These are phyloP conservation scores for Poteriospumella lacustris DNA, from an alignment of 108 stramenopile genomes.

Conservation along the genomic window DNA sequence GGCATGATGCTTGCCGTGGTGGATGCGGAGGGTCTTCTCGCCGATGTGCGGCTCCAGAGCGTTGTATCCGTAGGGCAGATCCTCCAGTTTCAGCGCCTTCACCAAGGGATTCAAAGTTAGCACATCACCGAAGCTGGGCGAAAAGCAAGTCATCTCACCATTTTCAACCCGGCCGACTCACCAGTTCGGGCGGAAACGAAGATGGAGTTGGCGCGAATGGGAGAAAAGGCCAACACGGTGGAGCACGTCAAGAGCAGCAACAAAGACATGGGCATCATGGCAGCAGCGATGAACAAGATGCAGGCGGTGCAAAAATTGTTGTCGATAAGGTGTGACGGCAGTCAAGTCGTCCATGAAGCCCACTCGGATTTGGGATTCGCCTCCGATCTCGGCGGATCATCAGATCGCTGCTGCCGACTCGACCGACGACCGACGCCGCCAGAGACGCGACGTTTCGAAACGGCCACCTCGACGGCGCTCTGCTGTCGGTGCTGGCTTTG, in stretches of 20 bases:
- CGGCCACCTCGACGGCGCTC: too few species aligned
- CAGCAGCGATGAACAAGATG: too few species aligned
- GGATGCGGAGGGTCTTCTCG: constrained; percentile 23
- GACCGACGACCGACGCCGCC: too few species aligned
- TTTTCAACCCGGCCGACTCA: neutral
- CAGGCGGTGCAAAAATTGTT: too few species aligned
- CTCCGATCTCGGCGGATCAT: too few species aligned
- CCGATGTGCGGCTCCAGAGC: constrained; percentile 32
- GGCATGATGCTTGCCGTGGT: constrained; percentile 23
- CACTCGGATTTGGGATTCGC: too few species aligned
- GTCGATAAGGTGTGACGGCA: too few species aligned
- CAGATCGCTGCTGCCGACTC: too few species aligned
- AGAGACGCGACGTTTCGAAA: too few species aligned
- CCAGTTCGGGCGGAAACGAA: neutral
- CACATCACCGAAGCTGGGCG: neutral
- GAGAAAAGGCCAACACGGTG: neutral
- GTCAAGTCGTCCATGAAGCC: too few species aligned
- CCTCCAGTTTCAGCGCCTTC: neutral
- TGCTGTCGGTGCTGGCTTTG: too few species aligned
- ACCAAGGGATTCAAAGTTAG: neutral
- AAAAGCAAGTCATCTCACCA: neutral
- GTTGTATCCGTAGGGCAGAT: constrained; percentile 4
- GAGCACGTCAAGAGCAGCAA: neutral
- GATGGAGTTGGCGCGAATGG: neutral
- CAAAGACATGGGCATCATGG: too few species aligned